Conservation (phyloP, 352 stramenopile species). For the Pythium rhizo-oryzae region DNA sequence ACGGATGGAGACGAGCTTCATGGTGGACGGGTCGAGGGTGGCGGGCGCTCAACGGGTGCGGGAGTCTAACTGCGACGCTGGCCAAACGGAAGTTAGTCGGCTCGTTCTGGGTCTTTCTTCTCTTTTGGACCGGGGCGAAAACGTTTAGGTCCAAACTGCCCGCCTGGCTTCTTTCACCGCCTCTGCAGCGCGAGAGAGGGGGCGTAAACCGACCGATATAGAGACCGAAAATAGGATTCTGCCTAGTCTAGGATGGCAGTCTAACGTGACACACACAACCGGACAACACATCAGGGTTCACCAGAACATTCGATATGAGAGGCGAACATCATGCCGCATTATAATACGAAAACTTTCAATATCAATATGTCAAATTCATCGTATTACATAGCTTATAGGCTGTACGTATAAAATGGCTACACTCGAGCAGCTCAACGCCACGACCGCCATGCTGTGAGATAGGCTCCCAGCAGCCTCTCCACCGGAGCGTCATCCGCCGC, state of each 20-base stretch:
- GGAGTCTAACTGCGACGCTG: slow-evolving; percentile 5
- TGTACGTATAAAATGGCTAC: background rate
- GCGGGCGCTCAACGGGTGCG: background rate
- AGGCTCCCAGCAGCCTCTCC: background rate
- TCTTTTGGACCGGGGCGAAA: background rate
- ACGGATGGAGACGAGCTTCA: slow-evolving; percentile 90
- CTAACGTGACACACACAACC: slow-evolving; percentile 4
- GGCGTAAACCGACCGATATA: slow-evolving; percentile 25
- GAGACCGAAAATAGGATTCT: background rate
- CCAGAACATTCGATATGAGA: background rate
- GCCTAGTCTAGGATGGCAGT: slow-evolving; percentile 3
- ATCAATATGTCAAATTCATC: no score
- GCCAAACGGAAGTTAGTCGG: background rate
- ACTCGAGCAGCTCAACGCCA: background rate
- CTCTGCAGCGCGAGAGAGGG: background rate
- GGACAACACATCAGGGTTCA: slow-evolving; percentile 1
- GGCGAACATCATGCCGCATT: no score
- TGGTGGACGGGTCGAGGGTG: slow-evolving; percentile 32
- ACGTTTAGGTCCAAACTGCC: slow-evolving; percentile 16
- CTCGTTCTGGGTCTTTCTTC: slow-evolving; percentile 8
- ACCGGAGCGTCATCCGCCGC: background rate
- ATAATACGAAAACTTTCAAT: no score
- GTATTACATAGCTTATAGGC: background rate
- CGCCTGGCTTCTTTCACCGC: slow-evolving; percentile 21
- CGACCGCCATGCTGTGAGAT: background rate